A percentile compares a stretch with the other conserved stretches of the same genome.
phyloP scores from a whole-genome alignment of 306 rosid genomes.

The Vigna trinervia region DNA sequence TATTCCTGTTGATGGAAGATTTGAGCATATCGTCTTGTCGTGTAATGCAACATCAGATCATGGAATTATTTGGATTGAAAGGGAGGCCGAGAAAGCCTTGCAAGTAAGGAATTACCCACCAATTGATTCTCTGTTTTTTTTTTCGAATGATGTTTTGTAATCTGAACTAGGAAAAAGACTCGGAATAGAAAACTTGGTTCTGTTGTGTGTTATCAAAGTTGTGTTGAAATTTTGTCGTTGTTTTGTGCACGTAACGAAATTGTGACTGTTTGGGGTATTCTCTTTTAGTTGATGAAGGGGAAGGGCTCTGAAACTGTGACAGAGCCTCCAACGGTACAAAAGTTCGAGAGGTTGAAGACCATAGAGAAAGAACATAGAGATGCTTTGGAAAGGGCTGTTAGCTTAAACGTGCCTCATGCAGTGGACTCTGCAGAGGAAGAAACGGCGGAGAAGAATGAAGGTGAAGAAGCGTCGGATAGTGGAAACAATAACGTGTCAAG shows the following conservation, averaged over 20 bases:
- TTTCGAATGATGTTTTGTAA: background rate
- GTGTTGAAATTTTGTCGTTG: background rate
- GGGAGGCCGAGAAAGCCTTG: constrained; percentile 91
- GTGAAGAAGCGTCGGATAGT: constrained; percentile 42
- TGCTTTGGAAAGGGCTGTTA: constrained; percentile 84
- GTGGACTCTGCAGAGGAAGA: constrained; percentile 51
- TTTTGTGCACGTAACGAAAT: constrained; percentile 23
- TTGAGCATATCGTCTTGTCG: constrained; percentile 96
- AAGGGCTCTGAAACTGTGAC: constrained; percentile 57
- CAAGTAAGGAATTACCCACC: constrained; percentile 62
- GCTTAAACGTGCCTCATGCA: constrained; percentile 81
- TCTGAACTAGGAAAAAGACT: background rate
- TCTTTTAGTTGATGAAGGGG: constrained; percentile 61
- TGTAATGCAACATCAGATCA: constrained; percentile 90
- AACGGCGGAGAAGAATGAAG: constrained; percentile 35
- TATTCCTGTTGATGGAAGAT: constrained; percentile 99
- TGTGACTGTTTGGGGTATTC: background rate
- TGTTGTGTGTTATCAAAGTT: background rate
- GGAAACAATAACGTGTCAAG: constrained; percentile 32
- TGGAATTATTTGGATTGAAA: constrained; percentile 87
- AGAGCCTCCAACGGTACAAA: constrained; percentile 64
- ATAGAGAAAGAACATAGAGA: constrained; percentile 78
- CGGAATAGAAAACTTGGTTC: background rate
- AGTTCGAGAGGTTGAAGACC: constrained; percentile 66
- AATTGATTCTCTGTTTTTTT: background rate